Conservation (phyloP, 345 rosid genomes). For the Eucalyptus victrix region DNA sequence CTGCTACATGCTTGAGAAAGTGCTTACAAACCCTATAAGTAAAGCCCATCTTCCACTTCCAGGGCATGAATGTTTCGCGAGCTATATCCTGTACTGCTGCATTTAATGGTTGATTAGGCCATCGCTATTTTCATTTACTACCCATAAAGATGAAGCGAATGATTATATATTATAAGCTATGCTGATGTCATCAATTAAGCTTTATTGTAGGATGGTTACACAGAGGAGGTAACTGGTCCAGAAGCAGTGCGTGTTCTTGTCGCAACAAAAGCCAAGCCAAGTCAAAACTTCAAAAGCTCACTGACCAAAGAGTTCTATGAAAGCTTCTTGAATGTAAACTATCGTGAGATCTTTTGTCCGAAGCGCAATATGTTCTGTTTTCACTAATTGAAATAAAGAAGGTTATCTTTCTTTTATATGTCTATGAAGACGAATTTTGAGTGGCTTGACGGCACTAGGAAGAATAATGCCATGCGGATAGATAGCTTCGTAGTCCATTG, state of each 20-base stretch:
- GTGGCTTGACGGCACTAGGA: not conserved
- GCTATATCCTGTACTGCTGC: not conserved
- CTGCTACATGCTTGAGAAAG: not conserved
- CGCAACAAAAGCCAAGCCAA: conserved; percentile 61
- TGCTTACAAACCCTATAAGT: not conserved
- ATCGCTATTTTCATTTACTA: not conserved
- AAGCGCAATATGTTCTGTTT: not conserved
- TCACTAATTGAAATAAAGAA: not conserved
- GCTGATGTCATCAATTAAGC: not conserved
- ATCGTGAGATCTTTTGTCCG: not conserved
- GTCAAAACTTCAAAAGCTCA: conserved; percentile 16
- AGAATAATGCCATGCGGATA: not conserved
- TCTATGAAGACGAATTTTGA: not conserved
- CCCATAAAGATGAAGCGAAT: not conserved
- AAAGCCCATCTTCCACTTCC: not conserved
- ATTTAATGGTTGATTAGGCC: not conserved
- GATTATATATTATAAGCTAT: not conserved
- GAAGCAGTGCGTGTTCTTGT: conserved; percentile 68
- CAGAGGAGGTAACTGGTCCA: conserved; percentile 42
- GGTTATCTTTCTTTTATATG: not conserved
- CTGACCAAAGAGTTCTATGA: conserved; percentile 53
- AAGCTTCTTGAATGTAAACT: conserved; percentile 76
- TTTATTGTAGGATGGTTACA: conserved; percentile 61
- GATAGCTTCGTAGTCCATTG: not conserved
- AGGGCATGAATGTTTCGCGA: not conserved